Evolutionary conservation across 768 basidiomycete genomes (phyloP), one percentile per base, ranked within the genome.

Genomic region (Agrocybe pediades): DNA sequence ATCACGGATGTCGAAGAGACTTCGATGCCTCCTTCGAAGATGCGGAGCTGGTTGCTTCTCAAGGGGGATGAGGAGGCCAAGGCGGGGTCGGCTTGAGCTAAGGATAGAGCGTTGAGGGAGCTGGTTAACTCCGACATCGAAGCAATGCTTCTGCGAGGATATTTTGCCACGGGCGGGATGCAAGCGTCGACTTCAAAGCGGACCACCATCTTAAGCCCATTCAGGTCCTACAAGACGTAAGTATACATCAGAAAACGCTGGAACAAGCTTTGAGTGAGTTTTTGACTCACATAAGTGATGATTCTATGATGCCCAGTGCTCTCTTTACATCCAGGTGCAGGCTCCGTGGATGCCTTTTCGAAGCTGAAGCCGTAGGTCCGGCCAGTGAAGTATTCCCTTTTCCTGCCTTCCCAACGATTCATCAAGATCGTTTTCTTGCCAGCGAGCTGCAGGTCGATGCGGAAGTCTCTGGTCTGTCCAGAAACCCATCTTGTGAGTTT

Each of bases 381-480:
- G 13, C 77, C 77, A 43, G 55, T 66, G 55, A 70, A 70, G 5
- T 62, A 46, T 43, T 77, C 75, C 17, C 64, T 54, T n/a, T 68
- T 62, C 9, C 67, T 53, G 55, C 68, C 65, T 54, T 78, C 79
- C 80, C 86, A 87, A 1, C 89, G 72, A 50, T 81, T 83, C 60
- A 90, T 69, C 23, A 92, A 60, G 15, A 88, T 70, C 0, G 89
- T 90, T 50, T 71, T 73, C 20, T 69, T 56, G 0, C 88, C 87
- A 0, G 74, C 78, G 16, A 88, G 71, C 63, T 91, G 83, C 3
- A 84, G 55, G 51, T 92, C 88, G 56, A 92, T 87, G 17, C 90
- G 73, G 62, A 91, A 92, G 49, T 82, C 78, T 9, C 66, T 69
- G 2, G 55, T 57, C 11, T 69, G 69, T 21, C 68, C 71, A 16